Base-by-base conservation (phyloP, 495 filamentous ascomycete species). In the Talaromyces stipitatus region DNA sequence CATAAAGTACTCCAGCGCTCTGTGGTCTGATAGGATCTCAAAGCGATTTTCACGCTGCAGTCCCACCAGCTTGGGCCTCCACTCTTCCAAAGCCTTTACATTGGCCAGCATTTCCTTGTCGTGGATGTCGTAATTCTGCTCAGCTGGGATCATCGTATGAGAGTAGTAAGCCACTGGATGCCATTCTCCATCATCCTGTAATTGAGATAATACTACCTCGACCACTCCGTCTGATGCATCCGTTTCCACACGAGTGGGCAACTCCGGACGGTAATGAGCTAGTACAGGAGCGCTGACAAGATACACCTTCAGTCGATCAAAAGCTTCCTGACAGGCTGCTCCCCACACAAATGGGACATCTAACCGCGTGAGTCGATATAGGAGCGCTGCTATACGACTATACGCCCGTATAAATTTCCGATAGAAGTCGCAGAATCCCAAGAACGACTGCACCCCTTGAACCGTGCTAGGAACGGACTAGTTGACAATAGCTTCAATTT, bases 241-340 rank as follows among this genome's bases (percentile, higher is more conserved):
- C 14, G 64, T 66, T 53, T 66, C 51, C 0, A 68, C 22, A 22
- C 47, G 2, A 7, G 55, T 60, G 3, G 20, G 41, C 26, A 28
- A 18, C 1, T 53, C 14, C 2, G 16, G 58, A 14, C 64, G 23
- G 33, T 64, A 65, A 24, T 60, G 33, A 3, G 1, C 7, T 3
- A 68, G 52, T 11, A 66, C 57, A 0, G 54, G 62, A 7, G 47
- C 33, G 16, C 32, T 27, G 10, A 28, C 1, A 36, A 60, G 51
- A 9, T 18, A 4, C 27, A 11, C 14, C 52, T 67, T 64, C 27
- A 66, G 28, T 22, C 56, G 77, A 46, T 90, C 82, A 55, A 87
- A 86, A 1, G 28, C 54, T 56, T 71, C 73, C 63, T 90, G 86
- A 56, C 86, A 76, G 20, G 86, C 81, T 36, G 88, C 79, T 38